Evolutionary conservation across 345 rosid species (phyloP), one percentile per base, ranked within the genome.

Genomic region (Laguncularia racemosa): DNA sequence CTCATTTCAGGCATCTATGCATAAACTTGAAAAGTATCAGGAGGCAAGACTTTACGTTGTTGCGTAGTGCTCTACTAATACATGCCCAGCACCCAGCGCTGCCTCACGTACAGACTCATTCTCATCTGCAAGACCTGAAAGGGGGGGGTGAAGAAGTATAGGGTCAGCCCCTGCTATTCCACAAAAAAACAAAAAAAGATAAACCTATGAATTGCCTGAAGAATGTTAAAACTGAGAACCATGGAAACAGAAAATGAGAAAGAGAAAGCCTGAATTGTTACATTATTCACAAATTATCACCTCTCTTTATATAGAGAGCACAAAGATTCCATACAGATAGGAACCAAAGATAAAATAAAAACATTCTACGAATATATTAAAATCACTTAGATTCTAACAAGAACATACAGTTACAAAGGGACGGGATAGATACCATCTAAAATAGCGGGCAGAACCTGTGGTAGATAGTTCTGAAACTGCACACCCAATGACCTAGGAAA

Each of bases 41-140:
- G 46, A 48, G 53, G 23, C 43, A 38, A 58, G 53, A 55, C 19
- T 33, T 12, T 71, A 93, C 99, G 99, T 87, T 75, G 88, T 82
- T 56, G 99, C 99, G 70, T 93, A 87, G 68, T 93, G 99, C 81
- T 93, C 97, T 44, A 93, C 99, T 68, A 93, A 73, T 53, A 93
- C 84, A 85, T 89, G 99, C 40, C 99, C 99, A 71, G 99, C 95
- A 59, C 96, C 97, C 48, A 93, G 75, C 68, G 99, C 99, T 43
- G 97, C 99, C 53, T 93, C 99, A 57, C 99, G 96, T 44, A 93
- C 99, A 64, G 99, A 89, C 74, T 93, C 99, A 71, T 89, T 93
- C 82, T 93, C 99, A 81, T 93, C 97, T 16, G 97, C 97, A 55
- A 93, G 96, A 69, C 99, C 99, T 93, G 77, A 23, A 70, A 54